Percentiles rank a stretch among this genome's conserved stretches.
These are phyloP conservation scores for Coemansia sp. DNA, from an alignment of 371 early-diverging fungal species.

Conservation along the genomic window DNA sequence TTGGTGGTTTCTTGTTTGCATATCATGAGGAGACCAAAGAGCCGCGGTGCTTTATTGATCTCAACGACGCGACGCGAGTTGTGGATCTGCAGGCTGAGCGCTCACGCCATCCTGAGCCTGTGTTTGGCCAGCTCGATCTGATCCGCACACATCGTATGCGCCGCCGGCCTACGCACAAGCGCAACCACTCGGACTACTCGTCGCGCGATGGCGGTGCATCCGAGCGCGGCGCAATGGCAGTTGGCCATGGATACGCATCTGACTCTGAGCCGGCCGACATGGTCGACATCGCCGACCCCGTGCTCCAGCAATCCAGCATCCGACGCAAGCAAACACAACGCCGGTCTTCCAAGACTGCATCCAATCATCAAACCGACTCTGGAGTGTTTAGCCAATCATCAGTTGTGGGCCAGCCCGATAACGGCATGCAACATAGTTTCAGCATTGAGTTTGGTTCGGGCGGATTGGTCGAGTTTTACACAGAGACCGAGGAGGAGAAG, in stretches of 20 bases:
- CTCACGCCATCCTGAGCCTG: slow-evolving; percentile 1
- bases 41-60: slow-evolving; percentile 51
- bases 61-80: slow-evolving; percentile 48
- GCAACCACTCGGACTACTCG: slow-evolving; percentile 47
- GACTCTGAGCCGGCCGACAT: slow-evolving; percentile 43
- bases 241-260: slow-evolving; percentile 40
- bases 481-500: slow-evolving; percentile 49
- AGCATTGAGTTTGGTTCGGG: slow-evolving; percentile 50
- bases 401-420: slow-evolving; percentile 15
- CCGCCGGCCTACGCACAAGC: slow-evolving; percentile 39
- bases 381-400: slow-evolving; percentile 31
- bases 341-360: not conserved
- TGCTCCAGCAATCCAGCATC: slow-evolving; percentile 25
- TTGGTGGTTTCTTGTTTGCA: slow-evolving; percentile 54
- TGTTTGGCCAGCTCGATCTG: slow-evolving; percentile 17
- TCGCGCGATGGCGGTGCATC: slow-evolving; percentile 29
- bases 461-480: slow-evolving; percentile 52
- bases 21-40: slow-evolving; percentile 50
- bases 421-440: slow-evolving; percentile 51
- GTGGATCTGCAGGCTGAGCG: slow-evolving; percentile 32
- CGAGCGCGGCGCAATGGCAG: slow-evolving; percentile 2
- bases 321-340: slow-evolving; percentile 8
- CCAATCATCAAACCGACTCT: slow-evolving; percentile 24
- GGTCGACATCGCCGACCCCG: slow-evolving; percentile 45
- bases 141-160: slow-evolving; percentile 18